phyloP scores from a whole-genome alignment of 2,329 filamentous ascomycete species.

The Trichoderma sp. region DNA sequence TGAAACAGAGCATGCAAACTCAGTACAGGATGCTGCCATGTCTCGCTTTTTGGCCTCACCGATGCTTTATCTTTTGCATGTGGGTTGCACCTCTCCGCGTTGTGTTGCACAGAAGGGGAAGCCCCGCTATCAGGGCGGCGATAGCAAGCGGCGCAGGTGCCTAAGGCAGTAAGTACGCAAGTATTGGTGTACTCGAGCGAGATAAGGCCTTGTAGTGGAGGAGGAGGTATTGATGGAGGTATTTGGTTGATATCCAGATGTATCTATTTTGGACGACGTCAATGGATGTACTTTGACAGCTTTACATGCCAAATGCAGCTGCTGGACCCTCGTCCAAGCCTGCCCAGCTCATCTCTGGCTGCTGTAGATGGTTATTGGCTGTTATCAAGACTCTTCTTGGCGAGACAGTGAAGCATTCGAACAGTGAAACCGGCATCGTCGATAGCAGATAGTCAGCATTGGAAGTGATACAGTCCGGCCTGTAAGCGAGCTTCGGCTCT shows the following conservation, averaged over 20 bases:
- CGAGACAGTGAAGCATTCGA: neutral
- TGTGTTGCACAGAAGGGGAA: constrained; percentile 10
- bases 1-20: neutral
- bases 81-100: constrained; percentile 8
- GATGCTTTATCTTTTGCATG: constrained; percentile 16
- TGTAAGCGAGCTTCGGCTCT: neutral
- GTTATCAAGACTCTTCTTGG: neutral
- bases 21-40: neutral
- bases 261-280: neutral
- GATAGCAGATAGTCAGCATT: neutral
- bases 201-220: neutral
- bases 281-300: neutral
- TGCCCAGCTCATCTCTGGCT: neutral
- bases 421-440: neutral
- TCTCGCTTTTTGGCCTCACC: constrained; percentile 11
- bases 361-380: neutral
- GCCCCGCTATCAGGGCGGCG: constrained; percentile 14
- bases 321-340: neutral
- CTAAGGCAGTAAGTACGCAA: neutral
- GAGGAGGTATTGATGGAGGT: neutral
- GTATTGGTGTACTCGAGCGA: neutral
- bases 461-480: neutral
- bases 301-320: neutral
- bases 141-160: neutral
- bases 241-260: neutral